Percentiles rank a stretch among this genome's conserved stretches.
These are phyloP conservation scores for Chalciporus sphaerocephalus DNA, from an alignment of 768 basidiomycete genomes.

Conservation along the genomic window DNA sequence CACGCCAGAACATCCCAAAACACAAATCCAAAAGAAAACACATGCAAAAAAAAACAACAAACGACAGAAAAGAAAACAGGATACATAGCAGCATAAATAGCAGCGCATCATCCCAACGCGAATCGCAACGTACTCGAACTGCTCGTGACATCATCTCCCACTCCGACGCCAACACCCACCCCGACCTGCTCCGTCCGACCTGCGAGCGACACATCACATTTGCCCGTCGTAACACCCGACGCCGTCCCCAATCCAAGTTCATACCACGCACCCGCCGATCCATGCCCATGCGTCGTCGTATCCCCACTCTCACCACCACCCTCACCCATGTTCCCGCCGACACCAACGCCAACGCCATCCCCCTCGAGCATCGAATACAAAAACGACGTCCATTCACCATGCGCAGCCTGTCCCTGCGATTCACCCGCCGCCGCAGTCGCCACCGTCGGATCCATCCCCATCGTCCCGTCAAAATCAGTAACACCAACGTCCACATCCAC, in stretches of 20 bases:
- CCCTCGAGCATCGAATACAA: slow-evolving; percentile 33
- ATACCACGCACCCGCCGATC: slow-evolving; percentile 25
- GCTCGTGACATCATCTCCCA: too few relatives aligned
- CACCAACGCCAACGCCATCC: slow-evolving; percentile 22
- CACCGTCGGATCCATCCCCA: too few relatives aligned
- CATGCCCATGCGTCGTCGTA: slow-evolving; percentile 1
- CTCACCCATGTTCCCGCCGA: slow-evolving; percentile 5
- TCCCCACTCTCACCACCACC: too few relatives aligned
- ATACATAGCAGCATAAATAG: slow-evolving; percentile 30
- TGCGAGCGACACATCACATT: slow-evolving; percentile 12
- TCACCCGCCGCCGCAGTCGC: too few relatives aligned
- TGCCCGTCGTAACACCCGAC: slow-evolving; percentile 2
- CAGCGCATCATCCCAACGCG: slow-evolving; percentile 23
- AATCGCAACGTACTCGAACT: slow-evolving; percentile 31
- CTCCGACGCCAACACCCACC: slow-evolving; percentile 26
- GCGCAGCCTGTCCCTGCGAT: slow-evolving; percentile 7
- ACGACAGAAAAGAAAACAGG: slow-evolving; percentile 2
- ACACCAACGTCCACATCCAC: too few relatives aligned
- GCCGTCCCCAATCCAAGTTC: slow-evolving; percentile 26
- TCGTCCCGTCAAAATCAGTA: too few relatives aligned
- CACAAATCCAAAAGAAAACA: too few relatives aligned
- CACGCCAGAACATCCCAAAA: too few relatives aligned
- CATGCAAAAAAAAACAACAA: background rate
- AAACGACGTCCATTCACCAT: slow-evolving; percentile 33
- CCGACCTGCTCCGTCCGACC: slow-evolving; percentile 10